Percentiles rank a stretch among this genome's conserved stretches.
These are phyloP conservation scores for Hymenotorrendiella dingleyae DNA, from an alignment of 2,329 filamentous ascomycete species.

Conservation along the genomic window DNA sequence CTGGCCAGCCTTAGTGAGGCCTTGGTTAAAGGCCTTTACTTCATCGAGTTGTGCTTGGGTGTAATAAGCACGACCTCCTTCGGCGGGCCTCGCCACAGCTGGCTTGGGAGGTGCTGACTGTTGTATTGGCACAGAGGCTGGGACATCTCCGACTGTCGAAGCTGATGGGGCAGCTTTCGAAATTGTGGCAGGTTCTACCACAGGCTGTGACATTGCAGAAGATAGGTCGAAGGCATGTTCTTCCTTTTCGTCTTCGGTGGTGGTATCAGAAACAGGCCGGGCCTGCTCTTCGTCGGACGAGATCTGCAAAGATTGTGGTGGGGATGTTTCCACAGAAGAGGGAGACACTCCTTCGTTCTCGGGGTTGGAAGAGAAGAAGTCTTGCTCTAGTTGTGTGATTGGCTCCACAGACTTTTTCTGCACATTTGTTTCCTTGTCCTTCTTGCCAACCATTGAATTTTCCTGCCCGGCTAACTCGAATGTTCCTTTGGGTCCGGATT, in stretches of 20 bases:
- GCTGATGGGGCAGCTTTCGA: neutral
- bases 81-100: neutral
- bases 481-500: too few species aligned
- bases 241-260: neutral
- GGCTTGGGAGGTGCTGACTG: neutral
- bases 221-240: neutral
- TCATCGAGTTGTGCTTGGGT: constrained; percentile 21
- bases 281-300: neutral
- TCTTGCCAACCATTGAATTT: neutral
- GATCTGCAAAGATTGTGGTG: neutral
- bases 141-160: neutral
- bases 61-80: constrained; percentile 15
- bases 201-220: neutral
- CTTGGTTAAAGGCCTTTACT: constrained; percentile 16
- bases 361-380: too few species aligned
- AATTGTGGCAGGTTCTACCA: neutral
- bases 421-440: neutral
- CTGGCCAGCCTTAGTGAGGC: constrained; percentile 18
- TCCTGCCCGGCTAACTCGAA: too few species aligned
- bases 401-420: neutral
- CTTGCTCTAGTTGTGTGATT: too few species aligned
- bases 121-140: too few species aligned
- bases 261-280: neutral
- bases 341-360: neutral
- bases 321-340: neutral